phyloP scores from a whole-genome alignment of 108 stramenopile species.

The Nannochloropsis salina region DNA sequence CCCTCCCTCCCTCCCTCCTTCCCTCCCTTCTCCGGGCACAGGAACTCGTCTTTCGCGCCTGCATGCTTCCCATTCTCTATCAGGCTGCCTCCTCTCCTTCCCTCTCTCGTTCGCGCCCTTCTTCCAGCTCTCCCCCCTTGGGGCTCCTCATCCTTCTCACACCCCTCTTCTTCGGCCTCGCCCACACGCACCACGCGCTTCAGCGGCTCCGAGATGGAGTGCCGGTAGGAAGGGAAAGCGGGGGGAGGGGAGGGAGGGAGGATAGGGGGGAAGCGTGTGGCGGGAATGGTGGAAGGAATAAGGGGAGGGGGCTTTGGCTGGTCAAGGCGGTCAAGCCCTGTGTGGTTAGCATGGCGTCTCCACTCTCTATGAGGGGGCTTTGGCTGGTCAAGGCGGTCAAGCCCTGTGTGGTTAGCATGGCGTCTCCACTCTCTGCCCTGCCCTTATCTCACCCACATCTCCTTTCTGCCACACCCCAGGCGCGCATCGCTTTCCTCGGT shows the following conservation, averaged over 20 bases:
- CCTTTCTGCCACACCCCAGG: neutral
- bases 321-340: no score
- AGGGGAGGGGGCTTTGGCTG: no score
- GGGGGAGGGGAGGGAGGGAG: no score
- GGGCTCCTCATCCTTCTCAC: neutral
- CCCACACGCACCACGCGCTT: neutral
- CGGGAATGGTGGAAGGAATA: neutral
- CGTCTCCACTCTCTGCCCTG: no score
- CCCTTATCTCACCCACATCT: no score
- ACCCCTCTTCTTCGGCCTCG: neutral
- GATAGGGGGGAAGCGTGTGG: neutral
- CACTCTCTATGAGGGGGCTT: no score
- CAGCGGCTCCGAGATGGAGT: neutral
- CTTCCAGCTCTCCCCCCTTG: neutral
- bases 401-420: no score
- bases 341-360: no score
- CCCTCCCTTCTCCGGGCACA: neutral
- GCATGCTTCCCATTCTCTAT: neutral
- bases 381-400: no score
- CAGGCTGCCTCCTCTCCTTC: constrained; percentile 5
- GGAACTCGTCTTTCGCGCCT: constrained; percentile 4
- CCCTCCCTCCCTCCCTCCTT: neutral
- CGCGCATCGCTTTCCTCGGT: neutral
- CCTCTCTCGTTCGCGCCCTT: neutral
- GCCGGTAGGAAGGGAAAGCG: neutral